Percentiles rank a stretch among this genome's conserved stretches.
Conservation (phyloP, 2,329 filamentous ascomycete species). For the Ceratocystis papillata region DNA sequence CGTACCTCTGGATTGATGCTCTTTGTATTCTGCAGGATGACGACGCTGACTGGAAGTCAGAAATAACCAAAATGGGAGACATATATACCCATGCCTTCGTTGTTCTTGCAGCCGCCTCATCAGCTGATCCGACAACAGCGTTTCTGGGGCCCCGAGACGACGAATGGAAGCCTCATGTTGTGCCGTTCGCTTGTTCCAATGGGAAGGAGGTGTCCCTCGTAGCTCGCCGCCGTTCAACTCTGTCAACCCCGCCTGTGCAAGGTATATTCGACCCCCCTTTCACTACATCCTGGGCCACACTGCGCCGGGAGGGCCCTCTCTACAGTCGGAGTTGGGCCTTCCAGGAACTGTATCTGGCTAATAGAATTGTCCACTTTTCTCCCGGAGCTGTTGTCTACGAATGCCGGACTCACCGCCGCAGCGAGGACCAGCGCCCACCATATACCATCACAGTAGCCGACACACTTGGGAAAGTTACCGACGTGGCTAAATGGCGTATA, state of each 20-base stretch:
- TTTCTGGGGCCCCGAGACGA: conserved; percentile 21
- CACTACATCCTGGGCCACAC: conserved; percentile 22
- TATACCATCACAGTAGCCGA: conserved; percentile 27
- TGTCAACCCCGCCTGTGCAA: conserved; percentile 18
- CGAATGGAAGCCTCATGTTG: conserved; percentile 20
- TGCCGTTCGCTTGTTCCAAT: conserved; percentile 1
- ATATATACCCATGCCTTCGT: conserved; percentile 25
- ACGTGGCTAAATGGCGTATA: conserved; percentile 28
- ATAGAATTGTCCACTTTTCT: conserved; percentile 16
- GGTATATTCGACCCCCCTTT: conserved; percentile 24
- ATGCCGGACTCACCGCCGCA: conserved; percentile 28
- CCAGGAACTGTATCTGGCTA: conserved; percentile 21
- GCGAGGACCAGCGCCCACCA: conserved; percentile 17
- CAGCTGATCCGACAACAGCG: conserved; percentile 13
- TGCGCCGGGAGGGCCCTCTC: conserved; percentile 25
- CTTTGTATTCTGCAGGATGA: conserved; percentile 31
- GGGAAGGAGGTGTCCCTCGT: conserved; percentile 13
- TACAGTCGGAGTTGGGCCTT: conserved; percentile 26
- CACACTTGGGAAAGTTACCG: conserved; percentile 22
- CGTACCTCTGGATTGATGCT: conserved; percentile 32
- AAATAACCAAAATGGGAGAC: conserved; percentile 25
- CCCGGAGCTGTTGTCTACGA: conserved; percentile 26
- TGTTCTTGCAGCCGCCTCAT: conserved; percentile 24
- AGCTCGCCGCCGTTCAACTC: conserved; percentile 18
- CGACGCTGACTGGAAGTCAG: conserved; percentile 24